Evolutionary conservation across 805 yeast species (phyloP).

Genomic region (Barnettozyma pratensis): DNA sequence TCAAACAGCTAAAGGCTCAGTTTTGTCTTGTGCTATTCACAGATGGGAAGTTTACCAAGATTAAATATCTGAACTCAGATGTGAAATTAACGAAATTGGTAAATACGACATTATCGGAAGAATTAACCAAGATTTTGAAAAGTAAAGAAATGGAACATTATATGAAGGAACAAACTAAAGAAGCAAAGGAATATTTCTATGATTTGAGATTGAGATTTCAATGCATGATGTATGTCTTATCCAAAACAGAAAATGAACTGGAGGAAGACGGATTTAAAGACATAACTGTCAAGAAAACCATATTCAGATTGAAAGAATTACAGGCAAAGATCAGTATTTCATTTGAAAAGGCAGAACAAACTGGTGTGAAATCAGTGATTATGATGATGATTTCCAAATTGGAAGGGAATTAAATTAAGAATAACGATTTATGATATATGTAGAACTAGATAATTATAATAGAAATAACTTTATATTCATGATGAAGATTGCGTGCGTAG

Average conservation of each 20-base stretch:
- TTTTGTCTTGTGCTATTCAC: neutral
- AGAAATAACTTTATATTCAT: neutral
- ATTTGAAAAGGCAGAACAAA: slow-evolving; percentile 6
- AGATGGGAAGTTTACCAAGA: neutral
- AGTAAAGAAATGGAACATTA: neutral
- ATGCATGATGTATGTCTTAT: neutral
- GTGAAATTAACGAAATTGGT: neutral
- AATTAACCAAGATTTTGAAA: neutral
- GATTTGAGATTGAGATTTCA: slow-evolving; percentile 2
- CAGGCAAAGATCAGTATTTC: slow-evolving; percentile 5
- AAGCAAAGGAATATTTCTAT: neutral
- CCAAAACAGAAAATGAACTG: neutral
- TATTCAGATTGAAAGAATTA: neutral
- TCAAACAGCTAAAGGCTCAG: slow-evolving; percentile 3
- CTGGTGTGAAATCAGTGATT: slow-evolving; percentile 7
- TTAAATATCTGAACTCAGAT: neutral
- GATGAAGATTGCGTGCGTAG: no score
- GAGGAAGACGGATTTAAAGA: neutral
- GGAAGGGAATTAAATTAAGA: neutral
- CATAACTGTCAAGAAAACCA: neutral
- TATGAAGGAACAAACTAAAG: neutral
- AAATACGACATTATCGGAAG: neutral
- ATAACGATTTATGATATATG: neutral
- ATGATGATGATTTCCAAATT: slow-evolving; percentile 2
- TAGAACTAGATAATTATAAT: neutral